These are phyloP conservation scores for Prunus armeniaca DNA, from an alignment of 306 rosid species.

Conservation along the genomic window DNA sequence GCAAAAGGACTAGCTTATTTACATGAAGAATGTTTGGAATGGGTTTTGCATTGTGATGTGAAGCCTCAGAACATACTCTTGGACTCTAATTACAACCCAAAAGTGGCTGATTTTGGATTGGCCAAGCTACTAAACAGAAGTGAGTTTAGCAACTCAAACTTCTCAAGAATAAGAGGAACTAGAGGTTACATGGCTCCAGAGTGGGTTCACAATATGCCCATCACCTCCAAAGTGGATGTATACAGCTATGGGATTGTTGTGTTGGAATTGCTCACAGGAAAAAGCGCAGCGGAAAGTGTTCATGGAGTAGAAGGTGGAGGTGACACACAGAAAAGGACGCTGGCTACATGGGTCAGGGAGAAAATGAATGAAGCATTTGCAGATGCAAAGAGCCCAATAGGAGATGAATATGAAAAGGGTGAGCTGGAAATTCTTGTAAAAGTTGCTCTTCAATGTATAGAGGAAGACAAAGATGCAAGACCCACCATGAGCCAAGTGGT, in stretches of 20 bases:
- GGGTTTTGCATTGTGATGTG: slow-evolving; percentile 56
- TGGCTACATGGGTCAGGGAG: slow-evolving; percentile 41
- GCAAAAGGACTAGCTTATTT: slow-evolving; percentile 42
- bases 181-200: slow-evolving; percentile 66
- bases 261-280: slow-evolving; percentile 47
- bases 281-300: background rate
- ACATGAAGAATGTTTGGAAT: slow-evolving; percentile 53
- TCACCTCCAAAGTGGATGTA: slow-evolving; percentile 58
- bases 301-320: slow-evolving; percentile 15
- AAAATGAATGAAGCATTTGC: slow-evolving; percentile 12
- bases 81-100: slow-evolving; percentile 39
- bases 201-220: slow-evolving; percentile 45
- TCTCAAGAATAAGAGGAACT: slow-evolving; percentile 45
- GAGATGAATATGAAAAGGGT: slow-evolving; percentile 16
- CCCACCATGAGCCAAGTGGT: slow-evolving; percentile 49
- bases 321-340: slow-evolving; percentile 13
- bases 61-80: slow-evolving; percentile 56
- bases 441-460: slow-evolving; percentile 41
- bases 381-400: background rate
- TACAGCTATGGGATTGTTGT: slow-evolving; percentile 50
- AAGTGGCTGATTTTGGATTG: slow-evolving; percentile 56
- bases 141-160: slow-evolving; percentile 9
- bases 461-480: slow-evolving; percentile 51
- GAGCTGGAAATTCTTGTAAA: slow-evolving; percentile 27
- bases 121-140: slow-evolving; percentile 34